These are phyloP conservation scores for Xylaria curta DNA, from an alignment of 495 filamentous ascomycete species.

Conservation along the genomic window DNA sequence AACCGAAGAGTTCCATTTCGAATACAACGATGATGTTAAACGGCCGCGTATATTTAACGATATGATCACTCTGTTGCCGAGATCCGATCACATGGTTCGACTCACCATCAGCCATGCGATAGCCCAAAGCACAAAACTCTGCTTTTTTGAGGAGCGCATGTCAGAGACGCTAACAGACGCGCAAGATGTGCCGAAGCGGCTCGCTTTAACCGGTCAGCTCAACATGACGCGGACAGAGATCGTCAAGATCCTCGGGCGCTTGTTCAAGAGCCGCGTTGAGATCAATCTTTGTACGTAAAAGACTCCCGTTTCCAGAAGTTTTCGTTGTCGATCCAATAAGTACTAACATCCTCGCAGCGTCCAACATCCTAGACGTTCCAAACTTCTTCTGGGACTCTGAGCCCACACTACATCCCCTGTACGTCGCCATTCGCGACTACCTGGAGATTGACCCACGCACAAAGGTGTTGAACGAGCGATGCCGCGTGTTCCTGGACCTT, in stretches of 20 bases:
- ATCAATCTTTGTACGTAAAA: constrained; percentile 88
- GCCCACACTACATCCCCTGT: constrained; percentile 92
- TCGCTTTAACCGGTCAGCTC: constrained; percentile 87
- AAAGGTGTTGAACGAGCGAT: constrained; percentile 94
- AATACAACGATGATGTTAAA: constrained; percentile 85
- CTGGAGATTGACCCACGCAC: constrained; percentile 95
- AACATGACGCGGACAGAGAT: constrained; percentile 94
- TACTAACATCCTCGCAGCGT: constrained; percentile 60
- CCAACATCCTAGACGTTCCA: constrained; percentile 95
- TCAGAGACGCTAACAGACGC: constrained; percentile 90
- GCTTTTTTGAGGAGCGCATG: constrained; percentile 97
- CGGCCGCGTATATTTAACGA: constrained; percentile 95
- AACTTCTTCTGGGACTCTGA: constrained; percentile 99
- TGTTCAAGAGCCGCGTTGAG: constrained; percentile 94
- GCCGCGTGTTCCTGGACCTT: constrained; percentile 94
- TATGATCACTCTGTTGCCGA: constrained; percentile 93
- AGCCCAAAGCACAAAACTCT: constrained; percentile 95
- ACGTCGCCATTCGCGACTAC: constrained; percentile 94
- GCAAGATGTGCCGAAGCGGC: constrained; percentile 84
- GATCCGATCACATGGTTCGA: constrained; percentile 98
- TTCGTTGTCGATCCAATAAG: constrained; percentile 4
- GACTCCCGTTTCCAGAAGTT: background rate
- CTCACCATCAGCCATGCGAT: constrained; percentile 96
- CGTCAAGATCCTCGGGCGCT: constrained; percentile 82
- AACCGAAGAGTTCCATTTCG: constrained; percentile 98